Conservation (phyloP, 768 basidiomycete genomes). For the Coprinopsis strossmayeri region DNA sequence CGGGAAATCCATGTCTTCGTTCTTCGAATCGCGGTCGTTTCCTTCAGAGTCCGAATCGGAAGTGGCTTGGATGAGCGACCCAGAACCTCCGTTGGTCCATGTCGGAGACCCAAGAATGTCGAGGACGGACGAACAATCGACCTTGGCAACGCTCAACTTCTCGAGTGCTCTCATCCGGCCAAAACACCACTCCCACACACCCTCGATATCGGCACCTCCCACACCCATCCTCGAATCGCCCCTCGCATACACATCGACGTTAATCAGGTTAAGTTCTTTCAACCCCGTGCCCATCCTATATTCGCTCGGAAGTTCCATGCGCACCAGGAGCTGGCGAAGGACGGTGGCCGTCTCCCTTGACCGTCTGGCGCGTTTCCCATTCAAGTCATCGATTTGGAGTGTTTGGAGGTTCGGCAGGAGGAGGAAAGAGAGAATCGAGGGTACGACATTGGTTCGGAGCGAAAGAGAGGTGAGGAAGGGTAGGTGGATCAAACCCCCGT, state of each 20-base stretch:
- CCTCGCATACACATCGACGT: constrained; percentile 14
- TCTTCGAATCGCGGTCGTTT: too few species aligned
- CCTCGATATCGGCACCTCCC: constrained; percentile 10
- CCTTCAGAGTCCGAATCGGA: too few species aligned
- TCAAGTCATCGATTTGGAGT: constrained; percentile 28
- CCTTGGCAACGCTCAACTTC: constrained; percentile 17
- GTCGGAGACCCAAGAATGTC: constrained; percentile 11
- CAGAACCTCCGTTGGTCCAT: background rate
- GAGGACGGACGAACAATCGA: constrained; percentile 16
- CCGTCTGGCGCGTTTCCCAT: constrained; percentile 23
- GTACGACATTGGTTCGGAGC: constrained; percentile 29
- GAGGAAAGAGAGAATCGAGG: constrained; percentile 23
- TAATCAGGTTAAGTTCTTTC: constrained; percentile 21
- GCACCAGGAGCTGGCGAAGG: constrained; percentile 22
- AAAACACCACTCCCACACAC: constrained; percentile 25
- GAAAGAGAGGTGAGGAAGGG: constrained; percentile 21
- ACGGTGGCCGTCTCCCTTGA: constrained; percentile 22
- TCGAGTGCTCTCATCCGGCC: constrained; percentile 21
- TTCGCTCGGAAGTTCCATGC: constrained; percentile 24
- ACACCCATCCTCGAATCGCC: background rate
- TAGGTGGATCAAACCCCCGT: constrained; percentile 14
- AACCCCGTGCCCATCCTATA: constrained; percentile 13
- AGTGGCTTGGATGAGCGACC: too few species aligned
- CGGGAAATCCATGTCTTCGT: background rate
- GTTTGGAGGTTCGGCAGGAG: constrained; percentile 23